phyloP scores from a whole-genome alignment of 306 rosid species.

The Cucurbita pepo region DNA sequence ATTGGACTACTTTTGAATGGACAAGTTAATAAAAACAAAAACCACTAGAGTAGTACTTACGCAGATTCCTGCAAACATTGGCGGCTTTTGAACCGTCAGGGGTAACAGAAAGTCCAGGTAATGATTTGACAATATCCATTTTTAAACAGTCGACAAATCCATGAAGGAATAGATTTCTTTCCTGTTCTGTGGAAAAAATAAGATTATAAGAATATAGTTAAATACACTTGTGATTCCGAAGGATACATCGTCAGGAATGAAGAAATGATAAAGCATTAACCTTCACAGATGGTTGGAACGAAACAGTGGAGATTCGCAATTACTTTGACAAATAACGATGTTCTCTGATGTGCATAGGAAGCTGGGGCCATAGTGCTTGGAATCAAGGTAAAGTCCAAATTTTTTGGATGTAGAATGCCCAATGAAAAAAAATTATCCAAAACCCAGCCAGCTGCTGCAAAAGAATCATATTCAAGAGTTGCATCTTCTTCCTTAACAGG shows the following conservation, averaged over 20 bases:
- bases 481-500: slow-evolving; percentile 67
- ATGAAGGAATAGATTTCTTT: slow-evolving; percentile 66
- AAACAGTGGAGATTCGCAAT: slow-evolving; percentile 98
- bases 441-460: slow-evolving; percentile 83
- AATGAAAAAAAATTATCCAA: slow-evolving; percentile 39
- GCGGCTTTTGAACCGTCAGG: slow-evolving; percentile 48
- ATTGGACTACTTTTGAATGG: background rate
- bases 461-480: slow-evolving; percentile 62
- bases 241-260: slow-evolving; percentile 4
- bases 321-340: slow-evolving; percentile 80
- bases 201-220: slow-evolving; percentile 6
- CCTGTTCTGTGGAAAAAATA: slow-evolving; percentile 59
- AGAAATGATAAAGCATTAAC: slow-evolving; percentile 33
- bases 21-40: background rate
- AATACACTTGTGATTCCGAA: slow-evolving; percentile 7
- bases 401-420: slow-evolving; percentile 17
- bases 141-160: slow-evolving; percentile 76
- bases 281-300: slow-evolving; percentile 80
- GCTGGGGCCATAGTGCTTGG: slow-evolving; percentile 44
- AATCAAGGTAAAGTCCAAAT: slow-evolving; percentile 38
- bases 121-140: slow-evolving; percentile 39
- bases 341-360: slow-evolving; percentile 75
- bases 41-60: slow-evolving; percentile 29
- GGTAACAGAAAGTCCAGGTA: slow-evolving; percentile 54
- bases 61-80: slow-evolving; percentile 56